Evolutionary conservation across 495 filamentous ascomycete species (phyloP).

Genomic region (Neurospora sp.): DNA sequence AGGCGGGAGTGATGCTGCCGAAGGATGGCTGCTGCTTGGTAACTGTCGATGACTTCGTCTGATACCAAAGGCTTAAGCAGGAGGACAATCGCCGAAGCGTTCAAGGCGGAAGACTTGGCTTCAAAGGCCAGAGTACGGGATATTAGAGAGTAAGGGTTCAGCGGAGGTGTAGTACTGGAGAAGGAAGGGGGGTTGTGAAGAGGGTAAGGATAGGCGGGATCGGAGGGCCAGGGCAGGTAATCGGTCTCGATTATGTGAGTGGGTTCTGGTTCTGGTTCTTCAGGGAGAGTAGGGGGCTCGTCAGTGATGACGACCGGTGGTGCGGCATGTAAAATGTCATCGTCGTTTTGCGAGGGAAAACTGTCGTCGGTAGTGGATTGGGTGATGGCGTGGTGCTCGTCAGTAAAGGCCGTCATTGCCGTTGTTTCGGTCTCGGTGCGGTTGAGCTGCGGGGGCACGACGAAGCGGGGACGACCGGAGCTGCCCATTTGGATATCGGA

Average conservation of each 20-base stretch:
- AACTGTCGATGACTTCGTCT: slow-evolving; percentile 34
- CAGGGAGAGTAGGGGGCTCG: background rate
- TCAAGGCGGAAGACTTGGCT: slow-evolving; percentile 32
- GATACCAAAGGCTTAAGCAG: slow-evolving; percentile 42
- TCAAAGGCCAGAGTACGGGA: slow-evolving; percentile 39
- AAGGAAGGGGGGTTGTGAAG: slow-evolving; percentile 10
- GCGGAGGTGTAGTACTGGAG: slow-evolving; percentile 16
- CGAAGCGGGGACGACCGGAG: slow-evolving; percentile 13
- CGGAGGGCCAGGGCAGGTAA: slow-evolving; percentile 38
- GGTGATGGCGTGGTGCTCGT: slow-evolving; percentile 35
- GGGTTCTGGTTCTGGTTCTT: background rate
- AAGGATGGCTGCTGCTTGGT: slow-evolving; percentile 45
- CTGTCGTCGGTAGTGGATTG: slow-evolving; percentile 32
- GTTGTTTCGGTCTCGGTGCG: slow-evolving; percentile 25
- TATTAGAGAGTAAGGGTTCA: slow-evolving; percentile 40
- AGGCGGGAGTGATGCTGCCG: slow-evolving; percentile 57
- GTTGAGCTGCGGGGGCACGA: slow-evolving; percentile 14
- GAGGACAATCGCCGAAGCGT: slow-evolving; percentile 42
- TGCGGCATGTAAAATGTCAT: slow-evolving; percentile 4
- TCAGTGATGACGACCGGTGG: slow-evolving; percentile 3
- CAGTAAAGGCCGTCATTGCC: slow-evolving; percentile 21
- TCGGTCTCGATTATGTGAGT: slow-evolving; percentile 37
- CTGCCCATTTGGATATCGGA: slow-evolving; percentile 26
- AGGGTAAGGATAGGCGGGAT: slow-evolving; percentile 37
- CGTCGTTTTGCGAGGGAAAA: slow-evolving; percentile 20